A percentile compares a stretch with the other conserved stretches of the same genome.
These are phyloP conservation scores for Exobasidium cylindrosporum DNA, from an alignment of 1,284 basidiomycete species.

Conservation along the genomic window DNA sequence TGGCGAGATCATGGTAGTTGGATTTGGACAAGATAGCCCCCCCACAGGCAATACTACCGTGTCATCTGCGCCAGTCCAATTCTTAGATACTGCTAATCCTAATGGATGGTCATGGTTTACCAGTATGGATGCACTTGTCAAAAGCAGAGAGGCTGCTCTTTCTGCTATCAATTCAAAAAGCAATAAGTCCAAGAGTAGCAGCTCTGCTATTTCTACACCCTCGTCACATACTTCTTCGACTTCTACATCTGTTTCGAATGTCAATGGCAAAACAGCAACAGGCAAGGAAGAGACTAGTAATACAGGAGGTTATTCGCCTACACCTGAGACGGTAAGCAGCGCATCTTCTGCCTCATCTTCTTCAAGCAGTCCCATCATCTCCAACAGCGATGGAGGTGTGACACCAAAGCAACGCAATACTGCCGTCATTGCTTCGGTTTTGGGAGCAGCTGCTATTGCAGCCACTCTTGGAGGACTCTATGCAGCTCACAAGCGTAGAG, in stretches of 20 bases:
- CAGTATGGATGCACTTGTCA: constrained; percentile 33
- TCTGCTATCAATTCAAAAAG: neutral
- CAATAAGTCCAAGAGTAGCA: neutral
- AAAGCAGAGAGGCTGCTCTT: constrained; percentile 5
- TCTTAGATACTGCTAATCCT: constrained; percentile 16
- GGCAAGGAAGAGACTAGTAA: neutral
- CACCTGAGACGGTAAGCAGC: neutral
- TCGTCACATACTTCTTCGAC: neutral
- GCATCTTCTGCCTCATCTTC: neutral
- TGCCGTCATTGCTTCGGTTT: constrained; percentile 43
- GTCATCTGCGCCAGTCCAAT: constrained; percentile 11
- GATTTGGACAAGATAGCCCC: constrained; percentile 37
- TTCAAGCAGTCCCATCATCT: neutral
- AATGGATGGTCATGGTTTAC: constrained; percentile 35
- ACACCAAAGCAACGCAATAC: constrained; percentile 19
- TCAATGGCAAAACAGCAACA: no score
- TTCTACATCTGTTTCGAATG: neutral
- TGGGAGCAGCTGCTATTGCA: constrained; percentile 47
- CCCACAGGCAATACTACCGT: neutral
- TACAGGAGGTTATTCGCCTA: neutral
- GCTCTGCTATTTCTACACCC: neutral
- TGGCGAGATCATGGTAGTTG: constrained; percentile 43
- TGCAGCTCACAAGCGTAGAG: constrained; percentile 43
- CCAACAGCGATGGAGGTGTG: neutral
- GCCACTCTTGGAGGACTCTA: constrained; percentile 47